A percentile compares a stretch with the other conserved stretches of the same genome.
phyloP scores from a whole-genome alignment of 306 rosid genomes.

The Rosa chinensis region DNA sequence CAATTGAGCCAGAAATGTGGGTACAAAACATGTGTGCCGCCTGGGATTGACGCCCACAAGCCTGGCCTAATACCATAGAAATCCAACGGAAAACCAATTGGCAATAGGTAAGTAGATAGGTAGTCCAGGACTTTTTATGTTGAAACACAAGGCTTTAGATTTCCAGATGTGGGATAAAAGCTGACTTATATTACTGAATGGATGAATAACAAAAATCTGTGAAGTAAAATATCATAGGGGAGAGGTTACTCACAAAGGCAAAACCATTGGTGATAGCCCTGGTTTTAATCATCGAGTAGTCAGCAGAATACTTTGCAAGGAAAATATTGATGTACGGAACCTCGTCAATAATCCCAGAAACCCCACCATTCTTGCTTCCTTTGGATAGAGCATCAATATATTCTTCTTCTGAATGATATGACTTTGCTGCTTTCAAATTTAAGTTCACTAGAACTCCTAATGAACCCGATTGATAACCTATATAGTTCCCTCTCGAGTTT shows the following conservation, averaged over 20 bases:
- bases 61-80: too few relatives aligned
- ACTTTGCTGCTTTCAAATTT: slow-evolving; percentile 1
- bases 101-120: too few relatives aligned
- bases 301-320: not conserved
- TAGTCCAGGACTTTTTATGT: too few relatives aligned
- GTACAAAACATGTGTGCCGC: too few relatives aligned
- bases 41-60: too few relatives aligned
- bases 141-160: too few relatives aligned
- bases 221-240: too few relatives aligned
- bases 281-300: not conserved
- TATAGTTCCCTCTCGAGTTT: not conserved
- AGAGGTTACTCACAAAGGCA: slow-evolving; percentile 31
- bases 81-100: too few relatives aligned
- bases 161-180: too few relatives aligned
- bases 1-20: too few relatives aligned
- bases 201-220: too few relatives aligned
- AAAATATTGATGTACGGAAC: slow-evolving; percentile 23
- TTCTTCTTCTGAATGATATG: not conserved
- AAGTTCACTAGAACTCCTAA: not conserved
- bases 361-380: slow-evolving; percentile 12
- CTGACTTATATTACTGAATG: too few relatives aligned
- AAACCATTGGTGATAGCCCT: slow-evolving; percentile 25
- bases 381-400: slow-evolving; percentile 17
- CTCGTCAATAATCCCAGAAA: slow-evolving; percentile 25
- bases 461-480: not conserved